Evolutionary conservation across 768 basidiomycete species (phyloP).

Genomic region (Dioszegia crocea): DNA sequence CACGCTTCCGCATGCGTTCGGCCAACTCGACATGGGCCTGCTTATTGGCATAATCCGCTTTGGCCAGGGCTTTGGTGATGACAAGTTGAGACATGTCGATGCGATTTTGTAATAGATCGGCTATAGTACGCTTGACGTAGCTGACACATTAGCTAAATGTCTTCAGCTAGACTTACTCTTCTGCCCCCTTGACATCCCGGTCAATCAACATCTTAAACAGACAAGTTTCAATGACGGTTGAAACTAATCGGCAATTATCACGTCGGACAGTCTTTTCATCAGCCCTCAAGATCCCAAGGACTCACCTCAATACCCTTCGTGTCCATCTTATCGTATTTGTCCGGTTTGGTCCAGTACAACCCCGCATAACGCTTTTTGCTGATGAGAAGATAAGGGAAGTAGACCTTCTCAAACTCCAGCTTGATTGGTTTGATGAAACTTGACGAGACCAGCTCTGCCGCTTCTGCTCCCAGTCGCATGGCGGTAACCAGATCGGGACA

Average conservation of each 20-base stretch:
- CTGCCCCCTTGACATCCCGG: slow-evolving; percentile 85
- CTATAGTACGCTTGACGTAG: slow-evolving; percentile 87
- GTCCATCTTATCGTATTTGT: slow-evolving; percentile 99
- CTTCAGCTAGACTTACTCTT: slow-evolving; percentile 63
- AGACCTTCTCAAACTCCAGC: slow-evolving; percentile 98
- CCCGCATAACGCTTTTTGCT: slow-evolving; percentile 99
- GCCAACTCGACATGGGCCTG: slow-evolving; percentile 96
- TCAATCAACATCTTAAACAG: slow-evolving; percentile 97
- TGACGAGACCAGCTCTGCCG: slow-evolving; percentile 80
- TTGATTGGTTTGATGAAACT: slow-evolving; percentile 96
- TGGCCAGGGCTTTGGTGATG: slow-evolving; percentile 94
- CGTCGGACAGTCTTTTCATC: slow-evolving; percentile 81
- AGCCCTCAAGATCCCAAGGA: neutral
- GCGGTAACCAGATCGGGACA: slow-evolving; percentile 77
- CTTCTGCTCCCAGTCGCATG: slow-evolving; percentile 92
- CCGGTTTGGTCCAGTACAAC: slow-evolving; percentile 90
- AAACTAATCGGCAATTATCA: slow-evolving; percentile 97
- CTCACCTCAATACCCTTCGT: slow-evolving; percentile 95
- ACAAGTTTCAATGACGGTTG: slow-evolving; percentile 96
- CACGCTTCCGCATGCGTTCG: slow-evolving; percentile 90
- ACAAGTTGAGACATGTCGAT: slow-evolving; percentile 99
- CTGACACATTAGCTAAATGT: slow-evolving; percentile 51
- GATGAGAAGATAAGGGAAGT: slow-evolving; percentile 95
- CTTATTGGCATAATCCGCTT: slow-evolving; percentile 86
- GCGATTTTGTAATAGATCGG: slow-evolving; percentile 91